phyloP scores from a whole-genome alignment of 441 rosid species.

The Adansonia madagascariensis region DNA sequence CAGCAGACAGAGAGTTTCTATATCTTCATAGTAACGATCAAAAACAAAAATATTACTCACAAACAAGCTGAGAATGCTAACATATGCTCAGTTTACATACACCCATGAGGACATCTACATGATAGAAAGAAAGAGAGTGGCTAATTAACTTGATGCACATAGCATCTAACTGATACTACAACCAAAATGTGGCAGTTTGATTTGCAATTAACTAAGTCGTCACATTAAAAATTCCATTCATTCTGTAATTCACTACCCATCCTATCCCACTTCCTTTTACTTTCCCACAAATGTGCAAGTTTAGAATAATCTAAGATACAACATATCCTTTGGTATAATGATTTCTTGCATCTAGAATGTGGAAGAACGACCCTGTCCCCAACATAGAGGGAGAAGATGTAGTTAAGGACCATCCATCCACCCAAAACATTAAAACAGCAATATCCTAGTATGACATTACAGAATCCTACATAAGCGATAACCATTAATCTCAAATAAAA shows the following conservation, averaged over 20 bases:
- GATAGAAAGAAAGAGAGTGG: neutral
- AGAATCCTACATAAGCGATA: neutral
- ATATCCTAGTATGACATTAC: neutral
- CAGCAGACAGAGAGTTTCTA: neutral
- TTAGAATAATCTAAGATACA: neutral
- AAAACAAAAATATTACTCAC: neutral
- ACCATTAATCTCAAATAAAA: constrained; percentile 11
- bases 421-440: neutral
- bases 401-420: neutral
- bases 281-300: neutral
- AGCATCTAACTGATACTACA: constrained; percentile 8
- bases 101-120: neutral
- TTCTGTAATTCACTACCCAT: neutral
- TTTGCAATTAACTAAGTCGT: constrained; percentile 6
- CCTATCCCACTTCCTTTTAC: neutral
- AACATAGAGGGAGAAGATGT: neutral
- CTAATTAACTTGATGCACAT: neutral
- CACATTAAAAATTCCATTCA: neutral
- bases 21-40: neutral
- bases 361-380: neutral
- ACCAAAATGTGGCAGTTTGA: neutral
- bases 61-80: constrained; percentile 3
- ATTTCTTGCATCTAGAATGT: neutral
- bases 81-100: neutral
- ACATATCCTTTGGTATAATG: neutral